These are phyloP conservation scores for Lepidium campestre DNA, from an alignment of 441 rosid genomes.

Conservation along the genomic window DNA sequence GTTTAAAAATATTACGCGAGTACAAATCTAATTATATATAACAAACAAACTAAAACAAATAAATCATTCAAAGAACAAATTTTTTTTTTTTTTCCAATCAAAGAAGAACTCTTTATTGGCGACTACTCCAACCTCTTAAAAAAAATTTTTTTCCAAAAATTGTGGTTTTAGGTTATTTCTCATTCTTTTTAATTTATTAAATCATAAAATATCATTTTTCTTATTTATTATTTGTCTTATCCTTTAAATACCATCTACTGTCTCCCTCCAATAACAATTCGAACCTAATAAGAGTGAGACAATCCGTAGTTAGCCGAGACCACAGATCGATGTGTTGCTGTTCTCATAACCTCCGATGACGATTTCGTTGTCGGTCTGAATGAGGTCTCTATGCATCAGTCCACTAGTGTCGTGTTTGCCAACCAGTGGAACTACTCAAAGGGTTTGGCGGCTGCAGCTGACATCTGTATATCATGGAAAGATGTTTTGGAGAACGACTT, in stretches of 20 bases:
- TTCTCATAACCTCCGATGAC: too few relatives aligned
- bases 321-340: too few relatives aligned
- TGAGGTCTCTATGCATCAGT: too few relatives aligned
- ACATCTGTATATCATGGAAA: too few relatives aligned
- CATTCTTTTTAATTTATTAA: not conserved
- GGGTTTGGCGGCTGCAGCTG: too few relatives aligned
- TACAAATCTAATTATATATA: too few relatives aligned
- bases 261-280: slow-evolving; percentile 1
- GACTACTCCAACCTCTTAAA: slow-evolving; percentile 20
- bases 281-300: slow-evolving; percentile 1
- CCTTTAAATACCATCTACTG: slow-evolving; percentile 25
- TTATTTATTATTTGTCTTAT: not conserved
- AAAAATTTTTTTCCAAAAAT: slow-evolving; percentile 2
- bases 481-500: too few relatives aligned
- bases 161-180: slow-evolving; percentile 20
- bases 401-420: too few relatives aligned
- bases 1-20: too few relatives aligned
- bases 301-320: too few relatives aligned
- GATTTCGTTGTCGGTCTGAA: too few relatives aligned
- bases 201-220: not conserved
- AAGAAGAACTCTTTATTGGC: slow-evolving; percentile 24
- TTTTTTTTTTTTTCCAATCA: not conserved
- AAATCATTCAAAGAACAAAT: slow-evolving; percentile 8
- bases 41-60: slow-evolving; percentile 6
- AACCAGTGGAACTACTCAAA: too few relatives aligned